A percentile compares a stretch with the other conserved stretches of the same genome.
Evolutionary conservation across 1,139 yeast genomes (phyloP).

Genomic region (Casaregolazyma suthepensis): DNA sequence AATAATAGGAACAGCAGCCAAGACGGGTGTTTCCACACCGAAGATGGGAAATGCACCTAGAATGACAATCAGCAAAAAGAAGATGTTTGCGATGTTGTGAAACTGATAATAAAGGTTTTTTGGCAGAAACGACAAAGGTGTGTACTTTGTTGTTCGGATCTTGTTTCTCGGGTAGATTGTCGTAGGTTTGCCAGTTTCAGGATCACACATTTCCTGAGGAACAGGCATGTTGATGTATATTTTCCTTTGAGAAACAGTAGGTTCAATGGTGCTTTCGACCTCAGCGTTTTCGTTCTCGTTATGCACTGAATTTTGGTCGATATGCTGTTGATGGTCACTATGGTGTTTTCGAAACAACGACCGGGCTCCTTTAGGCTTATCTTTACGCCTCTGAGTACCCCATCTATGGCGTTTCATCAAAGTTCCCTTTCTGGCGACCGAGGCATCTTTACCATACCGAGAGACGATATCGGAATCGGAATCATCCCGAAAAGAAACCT

Average conservation of each 20-base stretch:
- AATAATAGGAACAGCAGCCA: slow-evolving; percentile 89
- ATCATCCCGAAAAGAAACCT: slow-evolving; percentile 7
- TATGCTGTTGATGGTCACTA: slow-evolving; percentile 7
- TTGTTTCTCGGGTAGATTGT: slow-evolving; percentile 71
- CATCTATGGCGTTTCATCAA: slow-evolving; percentile 72
- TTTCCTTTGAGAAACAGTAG: slow-evolving; percentile 9
- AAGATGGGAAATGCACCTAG: slow-evolving; percentile 78
- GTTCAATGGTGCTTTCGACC: neutral
- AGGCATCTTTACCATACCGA: slow-evolving; percentile 3
- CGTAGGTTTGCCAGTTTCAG: slow-evolving; percentile 54
- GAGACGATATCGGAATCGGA: slow-evolving; percentile 1
- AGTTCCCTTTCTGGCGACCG: slow-evolving; percentile 23
- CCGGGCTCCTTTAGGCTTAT: slow-evolving; percentile 45
- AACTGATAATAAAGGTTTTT: slow-evolving; percentile 77
- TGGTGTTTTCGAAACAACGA: slow-evolving; percentile 19
- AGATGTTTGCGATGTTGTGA: slow-evolving; percentile 81
- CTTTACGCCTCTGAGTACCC: slow-evolving; percentile 84
- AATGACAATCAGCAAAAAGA: slow-evolving; percentile 74
- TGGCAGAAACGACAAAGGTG: slow-evolving; percentile 83
- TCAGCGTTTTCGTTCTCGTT: slow-evolving; percentile 2
- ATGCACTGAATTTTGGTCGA: slow-evolving; percentile 2
- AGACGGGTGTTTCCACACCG: slow-evolving; percentile 85
- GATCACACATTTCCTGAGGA: slow-evolving; percentile 55
- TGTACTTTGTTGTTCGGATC: slow-evolving; percentile 92
- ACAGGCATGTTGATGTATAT: slow-evolving; percentile 59